A percentile compares a stretch with the other conserved stretches of the same genome.
phyloP scores from a whole-genome alignment of 2,329 filamentous ascomycete genomes.

The Venturia nashicola region DNA sequence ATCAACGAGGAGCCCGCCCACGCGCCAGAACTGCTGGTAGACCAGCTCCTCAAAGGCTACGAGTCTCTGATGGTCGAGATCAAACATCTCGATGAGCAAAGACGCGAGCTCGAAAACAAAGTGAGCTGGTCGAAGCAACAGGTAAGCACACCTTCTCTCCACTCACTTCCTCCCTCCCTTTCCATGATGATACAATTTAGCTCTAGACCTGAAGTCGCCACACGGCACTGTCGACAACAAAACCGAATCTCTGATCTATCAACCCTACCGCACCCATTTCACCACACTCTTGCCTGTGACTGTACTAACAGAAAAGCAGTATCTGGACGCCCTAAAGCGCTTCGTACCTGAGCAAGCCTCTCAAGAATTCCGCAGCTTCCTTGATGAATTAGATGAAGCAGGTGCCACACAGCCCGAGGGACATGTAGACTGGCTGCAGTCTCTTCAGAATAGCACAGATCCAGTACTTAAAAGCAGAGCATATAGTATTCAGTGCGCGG shows the following conservation, averaged over 20 bases:
- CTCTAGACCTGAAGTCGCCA: slow-evolving; percentile 39
- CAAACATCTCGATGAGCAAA: slow-evolving; percentile 30
- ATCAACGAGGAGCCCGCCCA: background rate
- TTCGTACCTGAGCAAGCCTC: slow-evolving; percentile 25
- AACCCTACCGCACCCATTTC: background rate
- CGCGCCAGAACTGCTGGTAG: slow-evolving; percentile 19
- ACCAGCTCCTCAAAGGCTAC: slow-evolving; percentile 34
- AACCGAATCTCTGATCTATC: slow-evolving; percentile 22
- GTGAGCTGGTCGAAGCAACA: slow-evolving; percentile 36
- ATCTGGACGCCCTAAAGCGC: slow-evolving; percentile 27
- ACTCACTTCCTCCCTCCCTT: slow-evolving; percentile 9
- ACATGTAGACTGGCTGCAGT: slow-evolving; percentile 22
- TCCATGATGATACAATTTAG: slow-evolving; percentile 35
- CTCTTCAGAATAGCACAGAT: slow-evolving; percentile 23
- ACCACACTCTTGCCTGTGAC: background rate
- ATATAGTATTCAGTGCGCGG: slow-evolving; percentile 22
- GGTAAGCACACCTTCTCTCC: slow-evolving; percentile 22
- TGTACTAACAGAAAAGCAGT: slow-evolving; percentile 15
- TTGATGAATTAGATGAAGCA: slow-evolving; percentile 25
- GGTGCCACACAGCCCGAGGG: slow-evolving; percentile 15
- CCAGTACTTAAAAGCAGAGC: slow-evolving; percentile 21
- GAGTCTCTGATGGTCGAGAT: slow-evolving; percentile 35
- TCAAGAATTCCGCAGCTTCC: slow-evolving; percentile 27
- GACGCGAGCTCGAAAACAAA: slow-evolving; percentile 33
- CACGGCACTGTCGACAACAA: slow-evolving; percentile 31